Base-by-base conservation (phyloP, 805 yeast species). In the Hanseniaspora guilliermondii region DNA sequence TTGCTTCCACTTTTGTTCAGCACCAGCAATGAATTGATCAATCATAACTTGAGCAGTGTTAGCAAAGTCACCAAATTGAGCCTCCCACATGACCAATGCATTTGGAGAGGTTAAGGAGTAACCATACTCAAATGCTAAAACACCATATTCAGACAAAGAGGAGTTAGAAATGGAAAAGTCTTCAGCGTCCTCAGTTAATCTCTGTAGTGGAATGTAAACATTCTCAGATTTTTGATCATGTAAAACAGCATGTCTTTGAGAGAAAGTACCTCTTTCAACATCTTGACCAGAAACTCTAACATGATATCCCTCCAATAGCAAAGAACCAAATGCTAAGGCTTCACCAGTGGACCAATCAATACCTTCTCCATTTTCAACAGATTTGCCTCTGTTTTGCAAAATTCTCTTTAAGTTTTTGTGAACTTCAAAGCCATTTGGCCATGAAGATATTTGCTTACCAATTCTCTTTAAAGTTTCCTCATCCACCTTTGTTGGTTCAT, bases 261-360 rank as follows among this genome's bases (percentile, higher is more conserved):
- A 93, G 79, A 93, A 91, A 40, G 99, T 93, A 77, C 99, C 99
- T 81, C 99, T 88, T 79, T 93, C 98, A 61, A 93, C 97, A 79
- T 93, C 99, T 77, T 93, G 97, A 70, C 99, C 99, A 47, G 96
- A 86, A 50, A 93, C 85, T 77, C 99, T 86, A 57, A 93, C 94
- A 64, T 91, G 95, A 74, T 83, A 85, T 60, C 98, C 98, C 73
- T 93, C 99, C 65, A 82, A 69, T 53, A 83, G 83, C 62, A 93
- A 76, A 50, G 97, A 80, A 66, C 97, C 99, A 65, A 83, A 91
- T 19, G 98, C 98, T 63, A 93, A 80, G 47, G 97, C 97, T 76
- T 93, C 99, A 79, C 96, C 99, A 56, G 99, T 93, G 47, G 98
- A 84, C 98, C 97, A 93, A 72, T 93, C 99, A 60, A 93, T 87